Base-by-base conservation (phyloP, 345 rosid genomes). In the Hypericum perforatum region DNA sequence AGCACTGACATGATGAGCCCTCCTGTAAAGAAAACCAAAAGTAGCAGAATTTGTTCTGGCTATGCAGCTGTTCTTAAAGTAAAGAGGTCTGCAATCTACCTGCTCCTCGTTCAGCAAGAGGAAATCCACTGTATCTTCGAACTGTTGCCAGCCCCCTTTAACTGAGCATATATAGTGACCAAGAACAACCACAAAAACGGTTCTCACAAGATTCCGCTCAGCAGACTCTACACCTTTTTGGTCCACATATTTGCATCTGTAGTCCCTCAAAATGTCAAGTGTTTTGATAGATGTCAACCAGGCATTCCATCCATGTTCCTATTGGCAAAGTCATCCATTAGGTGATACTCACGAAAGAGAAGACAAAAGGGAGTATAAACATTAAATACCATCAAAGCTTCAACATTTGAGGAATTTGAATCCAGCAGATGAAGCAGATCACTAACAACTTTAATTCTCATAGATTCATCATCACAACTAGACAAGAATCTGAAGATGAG, bases 261-360 rank as follows among this genome's bases (percentile, higher is more conserved):
- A 81, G 70, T 65, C 55, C 67, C 78, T 84, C 67, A 90, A 53
- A 66, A 75, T 78, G 46, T 74, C 82, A 76, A 86, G 96, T 75
- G 75, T 76, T 67, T 69, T 51, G 65, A 80, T 76, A 59, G 94
- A 83, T 57, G 74, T 54, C 68, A 90, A 63, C 94, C 94, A 86
- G 58, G 89, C 86, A 81, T 70, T 76, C 98, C 98, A 90, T 63
- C 98, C 98, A 72, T 75, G 76, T 63, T 86, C 98, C 98, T 90
- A 55, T 52, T 51, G 38, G 22, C 60, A 61, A 57, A 38, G 38
- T 41, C 59, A 55, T 51, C 9, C 49, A 47, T 82, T 58, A 76
- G 72, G 57, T 5, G 12, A 42, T 16, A 41, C 7, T 49, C 62
- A 13, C 45, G 32, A 52, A 57, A 39, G 22, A 14, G 37, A 6